Evolutionary conservation across 2,329 filamentous ascomycete species (phyloP).

Genomic region (Cercospora zeina): DNA sequence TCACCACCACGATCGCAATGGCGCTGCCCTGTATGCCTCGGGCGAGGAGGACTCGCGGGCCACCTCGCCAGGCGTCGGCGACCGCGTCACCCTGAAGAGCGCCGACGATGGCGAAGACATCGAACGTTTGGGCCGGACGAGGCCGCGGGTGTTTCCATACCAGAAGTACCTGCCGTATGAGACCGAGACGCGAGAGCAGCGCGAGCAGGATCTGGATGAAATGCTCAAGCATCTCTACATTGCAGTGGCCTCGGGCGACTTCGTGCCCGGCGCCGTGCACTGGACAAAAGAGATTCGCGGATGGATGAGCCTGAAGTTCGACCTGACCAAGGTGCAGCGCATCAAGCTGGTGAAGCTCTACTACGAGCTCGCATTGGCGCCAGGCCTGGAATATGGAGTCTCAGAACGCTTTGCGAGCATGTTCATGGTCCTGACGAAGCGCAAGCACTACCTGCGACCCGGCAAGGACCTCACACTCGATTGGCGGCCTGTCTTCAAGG

Average conservation of each 20-base stretch:
- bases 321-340: slow-evolving; percentile 81
- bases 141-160: slow-evolving; percentile 89
- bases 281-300: slow-evolving; percentile 95
- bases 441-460: slow-evolving; percentile 92
- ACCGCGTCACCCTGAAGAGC: slow-evolving; percentile 39
- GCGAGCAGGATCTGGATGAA: slow-evolving; percentile 76
- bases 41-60: slow-evolving; percentile 76
- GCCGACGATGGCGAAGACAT: slow-evolving; percentile 46
- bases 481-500: slow-evolving; percentile 90
- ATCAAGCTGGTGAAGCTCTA: slow-evolving; percentile 85
- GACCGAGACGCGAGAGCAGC: slow-evolving; percentile 75
- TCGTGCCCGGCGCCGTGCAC: slow-evolving; percentile 87
- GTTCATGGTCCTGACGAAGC: slow-evolving; percentile 96
- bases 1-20: slow-evolving; percentile 31
- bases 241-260: slow-evolving; percentile 86
- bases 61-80: slow-evolving; percentile 72
- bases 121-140: slow-evolving; percentile 65
- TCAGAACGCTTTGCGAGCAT: slow-evolving; percentile 93
- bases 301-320: slow-evolving; percentile 96
- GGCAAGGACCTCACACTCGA: slow-evolving; percentile 87
- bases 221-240: slow-evolving; percentile 95
- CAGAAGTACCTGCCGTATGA: slow-evolving; percentile 85
- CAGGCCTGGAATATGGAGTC: slow-evolving; percentile 77
- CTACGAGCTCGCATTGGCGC: slow-evolving; percentile 88
- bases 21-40: slow-evolving; percentile 12